These are phyloP conservation scores for Oryza glaberrima DNA, from an alignment of 176 grass and related monocot genomes.

Conservation along the genomic window DNA sequence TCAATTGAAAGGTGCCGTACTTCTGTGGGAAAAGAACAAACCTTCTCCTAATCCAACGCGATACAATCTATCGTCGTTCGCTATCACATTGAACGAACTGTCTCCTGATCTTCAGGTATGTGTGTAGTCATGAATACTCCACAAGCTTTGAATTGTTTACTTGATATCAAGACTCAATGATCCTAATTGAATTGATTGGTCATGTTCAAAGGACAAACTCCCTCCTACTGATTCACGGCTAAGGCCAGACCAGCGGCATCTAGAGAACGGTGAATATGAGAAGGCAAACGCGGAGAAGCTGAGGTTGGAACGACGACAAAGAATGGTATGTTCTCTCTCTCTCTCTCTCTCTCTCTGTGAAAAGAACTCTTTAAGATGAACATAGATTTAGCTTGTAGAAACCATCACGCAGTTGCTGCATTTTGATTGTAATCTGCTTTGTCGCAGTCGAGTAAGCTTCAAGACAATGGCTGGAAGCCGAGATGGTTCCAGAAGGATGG, in stretches of 20 bases:
- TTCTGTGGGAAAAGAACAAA: conserved; percentile 88
- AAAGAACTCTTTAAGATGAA: neutral
- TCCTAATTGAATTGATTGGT: neutral
- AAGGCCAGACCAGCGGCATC: conserved; percentile 86
- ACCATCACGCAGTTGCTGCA: neutral
- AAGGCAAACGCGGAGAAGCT: conserved; percentile 87
- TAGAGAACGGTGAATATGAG: conserved; percentile 93
- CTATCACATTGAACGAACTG: conserved; percentile 90
- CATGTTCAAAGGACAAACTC: conserved; percentile 75
- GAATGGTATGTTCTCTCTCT: conserved; percentile 58
- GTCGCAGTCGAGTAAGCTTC: conserved; percentile 64
- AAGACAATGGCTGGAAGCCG: conserved; percentile 74
- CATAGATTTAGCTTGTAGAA: neutral
- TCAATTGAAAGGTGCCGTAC: conserved; percentile 50
- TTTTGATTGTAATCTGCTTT: neutral
- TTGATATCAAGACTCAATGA: conserved; percentile 11
- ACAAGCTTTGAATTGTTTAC: neutral
- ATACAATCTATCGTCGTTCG: conserved; percentile 91
- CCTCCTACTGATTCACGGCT: conserved; percentile 95
- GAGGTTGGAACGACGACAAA: conserved; percentile 76
- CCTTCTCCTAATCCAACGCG: conserved; percentile 78
- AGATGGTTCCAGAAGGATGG: conserved; percentile 56
- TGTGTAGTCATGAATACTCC: neutral
- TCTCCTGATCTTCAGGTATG: conserved; percentile 80
- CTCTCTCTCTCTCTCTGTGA: no score